A percentile compares a stretch with the other conserved stretches of the same genome.
Evolutionary conservation across 202 grass and related monocot species (phyloP).

Genomic region (Panicum virgatum): DNA sequence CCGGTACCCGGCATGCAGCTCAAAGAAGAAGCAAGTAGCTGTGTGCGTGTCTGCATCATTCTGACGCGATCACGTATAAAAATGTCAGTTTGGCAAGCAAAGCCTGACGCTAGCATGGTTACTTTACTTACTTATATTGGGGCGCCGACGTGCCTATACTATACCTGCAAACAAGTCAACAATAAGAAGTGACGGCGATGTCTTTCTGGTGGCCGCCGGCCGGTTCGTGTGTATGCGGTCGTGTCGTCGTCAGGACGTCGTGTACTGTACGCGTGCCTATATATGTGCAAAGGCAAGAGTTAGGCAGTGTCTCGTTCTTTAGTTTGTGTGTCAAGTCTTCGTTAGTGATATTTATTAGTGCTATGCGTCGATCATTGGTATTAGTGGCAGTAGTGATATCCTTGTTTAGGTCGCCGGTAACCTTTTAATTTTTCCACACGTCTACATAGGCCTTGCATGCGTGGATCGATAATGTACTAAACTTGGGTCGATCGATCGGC

Average conservation of each 20-base stretch:
- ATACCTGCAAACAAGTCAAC: background rate
- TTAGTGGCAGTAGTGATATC: background rate
- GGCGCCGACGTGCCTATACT: too few species aligned
- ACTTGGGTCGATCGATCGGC: background rate
- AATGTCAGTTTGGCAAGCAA: constrained; percentile 1
- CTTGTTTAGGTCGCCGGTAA: background rate
- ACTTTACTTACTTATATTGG: background rate
- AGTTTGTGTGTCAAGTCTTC: background rate
- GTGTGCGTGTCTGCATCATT: background rate
- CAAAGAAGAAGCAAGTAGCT: background rate
- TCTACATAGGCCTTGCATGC: background rate
- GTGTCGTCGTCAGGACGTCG: background rate
- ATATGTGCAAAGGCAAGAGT: background rate
- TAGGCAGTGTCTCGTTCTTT: background rate
- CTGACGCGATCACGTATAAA: background rate
- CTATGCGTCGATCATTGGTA: background rate
- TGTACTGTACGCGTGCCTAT: background rate
- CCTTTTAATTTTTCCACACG: background rate
- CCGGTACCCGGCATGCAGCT: background rate
- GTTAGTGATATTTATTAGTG: background rate
- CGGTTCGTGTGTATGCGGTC: too few species aligned
- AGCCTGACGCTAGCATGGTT: background rate
- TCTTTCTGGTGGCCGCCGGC: too few species aligned
- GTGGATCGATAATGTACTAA: background rate
- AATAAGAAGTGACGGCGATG: background rate